Percentiles rank a stretch among this genome's conserved stretches.
Conservation (phyloP, 306 rosid genomes). For the Casuarina equisetifolia region DNA sequence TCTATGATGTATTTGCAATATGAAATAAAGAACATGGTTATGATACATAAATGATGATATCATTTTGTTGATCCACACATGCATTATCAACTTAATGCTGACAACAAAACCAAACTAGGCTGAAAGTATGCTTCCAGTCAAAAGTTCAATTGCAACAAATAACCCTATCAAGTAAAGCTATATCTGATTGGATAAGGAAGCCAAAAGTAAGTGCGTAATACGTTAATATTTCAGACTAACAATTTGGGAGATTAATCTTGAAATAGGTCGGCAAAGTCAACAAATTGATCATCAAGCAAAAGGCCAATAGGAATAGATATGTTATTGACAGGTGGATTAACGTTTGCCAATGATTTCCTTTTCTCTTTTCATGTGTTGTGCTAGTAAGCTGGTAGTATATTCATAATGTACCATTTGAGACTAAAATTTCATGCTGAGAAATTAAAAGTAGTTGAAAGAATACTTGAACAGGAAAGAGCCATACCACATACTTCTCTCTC, state of each 20-base stretch:
- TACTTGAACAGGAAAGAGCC: slow-evolving; percentile 45
- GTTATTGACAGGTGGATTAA: slow-evolving; percentile 20
- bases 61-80: neutral
- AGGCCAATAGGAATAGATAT: neutral
- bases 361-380: neutral
- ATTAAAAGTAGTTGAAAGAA: slow-evolving; percentile 8
- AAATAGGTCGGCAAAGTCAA: neutral
- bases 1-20: neutral
- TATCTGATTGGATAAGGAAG: neutral
- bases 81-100: neutral
- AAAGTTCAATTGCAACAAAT: neutral
- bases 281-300: slow-evolving; percentile 3
- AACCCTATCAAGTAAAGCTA: neutral
- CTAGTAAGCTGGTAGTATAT: neutral
- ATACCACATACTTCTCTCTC: slow-evolving; percentile 96
- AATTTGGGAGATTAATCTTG: neutral
- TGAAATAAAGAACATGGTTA: neutral
- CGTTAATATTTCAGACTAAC: too few species aligned
- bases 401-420: slow-evolving; percentile 1
- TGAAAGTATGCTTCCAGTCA: neutral
- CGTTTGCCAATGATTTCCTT: neutral
- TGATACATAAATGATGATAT: neutral
- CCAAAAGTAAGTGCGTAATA: too few species aligned
- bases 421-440: slow-evolving; percentile 18
- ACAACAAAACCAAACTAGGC: neutral